Evolutionary conservation across 176 grass and related monocot genomes (phyloP), one percentile per base, ranked within the genome.

Genomic region (Oryza meridionalis): DNA sequence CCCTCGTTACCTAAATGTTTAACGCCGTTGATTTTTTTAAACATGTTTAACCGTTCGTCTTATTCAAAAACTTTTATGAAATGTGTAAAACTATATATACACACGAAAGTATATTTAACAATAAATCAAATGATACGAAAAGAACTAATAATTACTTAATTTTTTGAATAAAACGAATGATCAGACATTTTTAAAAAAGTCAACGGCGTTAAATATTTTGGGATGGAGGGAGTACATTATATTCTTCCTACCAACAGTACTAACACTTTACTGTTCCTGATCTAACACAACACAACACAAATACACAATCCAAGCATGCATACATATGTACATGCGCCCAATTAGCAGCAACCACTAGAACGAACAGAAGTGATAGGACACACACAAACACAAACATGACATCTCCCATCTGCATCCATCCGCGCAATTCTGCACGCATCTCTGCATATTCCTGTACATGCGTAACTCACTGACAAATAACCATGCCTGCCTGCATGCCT

Each of bases 341-440:
- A 21, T 69, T 22, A 24, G 59, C 25, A n/a, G 22, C 71, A 27
- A 15, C 22, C 62, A 21, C 74, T 44, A 16, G 17, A 29, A 10
- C 5, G 21, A 86, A 16, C 84, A 14, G 13, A 79, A 66, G 55
- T 42, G 84, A 80, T 21, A 38, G 27, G 68, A 55, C 21, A 47
- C 7, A 38, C 11, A 43, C 9, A 43, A 67, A 29, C 47, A 37
- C 3, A 49, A 58, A 62, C 25, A 50, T 59, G 82, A 46, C 72
- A 38, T 14, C 75, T 42, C 11, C 11, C 6, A 62, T 24, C 58
- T 62, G 58, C 58, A 62, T 37, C 35, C 58, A 62, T 37, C 35
- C 5, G 35, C 5, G 35, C 4, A 22, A 3, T 11, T 11, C 58
- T 62, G 7, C 11, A 9, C 2, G 7, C 22, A 33, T 44, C n/a